Evolutionary conservation across 2,329 filamentous ascomycete genomes (phyloP), one percentile per base, ranked within the genome.

Genomic region (Ophiostoma ips): DNA sequence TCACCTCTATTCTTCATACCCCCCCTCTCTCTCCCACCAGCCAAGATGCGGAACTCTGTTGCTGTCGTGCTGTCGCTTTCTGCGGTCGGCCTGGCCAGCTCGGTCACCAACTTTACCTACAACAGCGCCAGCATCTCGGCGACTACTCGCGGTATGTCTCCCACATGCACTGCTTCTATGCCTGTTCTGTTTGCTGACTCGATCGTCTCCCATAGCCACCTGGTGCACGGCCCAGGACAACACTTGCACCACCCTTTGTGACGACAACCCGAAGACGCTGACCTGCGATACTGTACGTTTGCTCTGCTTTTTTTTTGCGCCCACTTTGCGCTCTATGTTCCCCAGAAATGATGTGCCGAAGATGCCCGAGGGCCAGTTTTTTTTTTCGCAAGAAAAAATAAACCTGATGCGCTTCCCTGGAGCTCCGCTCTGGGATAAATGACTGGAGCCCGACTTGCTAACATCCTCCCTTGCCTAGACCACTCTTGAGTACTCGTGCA

Each of bases 191-290:
- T 3, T 43, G 40, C 40, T 43, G 13, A 43, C 40, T 16, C 15
- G 2, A 21, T 28, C 15, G n/a, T 43, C 40, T 43, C 19, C 12
- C 24, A 43, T 53, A 76, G 74, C 69, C 44, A 50, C 58, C 16
- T 78, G 74, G 75, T 79, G 75, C 62, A 60, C 58, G 48, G 72
- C 66, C 38, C 65, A 79, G 66, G 62, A 61, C 52, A 70, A 74
- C 61, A 71, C 68, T 36, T 79, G 75, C 64, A 53, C 54, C 44
- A 62, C 62, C 21, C 68, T 79, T 37, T 79, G 75, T 64, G 61
- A 60, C 49, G 52, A 57, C 50, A 55, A 59, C 49, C 61, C 65
- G 18, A 55, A 60, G 6, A 54, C 53, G 49, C 76, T 77, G 61
- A 57, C 59, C 50, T 79, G 75, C 61, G 55, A 62, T 18, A 56